phyloP scores from a whole-genome alignment of 228 moss, liverwort and hornwort genomes.

The Sphagnum magellanicum region DNA sequence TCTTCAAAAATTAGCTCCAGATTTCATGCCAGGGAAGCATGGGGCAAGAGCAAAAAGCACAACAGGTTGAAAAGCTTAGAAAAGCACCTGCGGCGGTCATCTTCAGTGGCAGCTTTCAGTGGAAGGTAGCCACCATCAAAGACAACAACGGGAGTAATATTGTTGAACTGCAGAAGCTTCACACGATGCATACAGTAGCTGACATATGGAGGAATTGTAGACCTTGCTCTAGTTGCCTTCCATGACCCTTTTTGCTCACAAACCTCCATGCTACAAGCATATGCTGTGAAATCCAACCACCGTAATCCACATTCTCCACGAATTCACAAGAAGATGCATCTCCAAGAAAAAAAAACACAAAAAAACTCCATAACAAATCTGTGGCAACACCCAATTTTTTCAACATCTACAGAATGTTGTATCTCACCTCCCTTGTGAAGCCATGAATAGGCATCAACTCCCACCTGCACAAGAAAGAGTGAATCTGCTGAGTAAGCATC shows the following conservation, averaged over 20 bases:
- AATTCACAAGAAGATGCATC: neutral
- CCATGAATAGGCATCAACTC: slow-evolving; percentile 58
- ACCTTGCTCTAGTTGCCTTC: neutral
- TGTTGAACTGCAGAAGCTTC: slow-evolving; percentile 36
- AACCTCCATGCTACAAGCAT: slow-evolving; percentile 34
- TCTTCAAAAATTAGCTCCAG: neutral
- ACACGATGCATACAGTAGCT: slow-evolving; percentile 42
- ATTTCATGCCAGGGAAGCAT: neutral
- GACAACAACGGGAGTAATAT: slow-evolving; percentile 38
- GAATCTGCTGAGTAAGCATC: neutral
- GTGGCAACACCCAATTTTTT: neutral
- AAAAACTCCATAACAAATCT: neutral
- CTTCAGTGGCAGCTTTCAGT: slow-evolving; percentile 33
- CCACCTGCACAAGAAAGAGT: slow-evolving; percentile 21
- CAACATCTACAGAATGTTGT: neutral
- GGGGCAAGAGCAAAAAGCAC: neutral
- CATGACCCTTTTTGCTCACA: slow-evolving; percentile 10
- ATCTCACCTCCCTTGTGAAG: slow-evolving; percentile 53
- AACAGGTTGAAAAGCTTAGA: neutral
- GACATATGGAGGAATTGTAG: slow-evolving; percentile 20
- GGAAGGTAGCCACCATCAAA: slow-evolving; percentile 56
- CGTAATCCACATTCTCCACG: neutral
- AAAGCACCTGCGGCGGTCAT: slow-evolving; percentile 31
- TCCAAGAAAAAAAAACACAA: neutral
- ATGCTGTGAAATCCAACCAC: slow-evolving; percentile 24